A percentile compares a stretch with the other conserved stretches of the same genome.
Conservation (phyloP, 345 rosid species). For the Pelargonium nanum region DNA sequence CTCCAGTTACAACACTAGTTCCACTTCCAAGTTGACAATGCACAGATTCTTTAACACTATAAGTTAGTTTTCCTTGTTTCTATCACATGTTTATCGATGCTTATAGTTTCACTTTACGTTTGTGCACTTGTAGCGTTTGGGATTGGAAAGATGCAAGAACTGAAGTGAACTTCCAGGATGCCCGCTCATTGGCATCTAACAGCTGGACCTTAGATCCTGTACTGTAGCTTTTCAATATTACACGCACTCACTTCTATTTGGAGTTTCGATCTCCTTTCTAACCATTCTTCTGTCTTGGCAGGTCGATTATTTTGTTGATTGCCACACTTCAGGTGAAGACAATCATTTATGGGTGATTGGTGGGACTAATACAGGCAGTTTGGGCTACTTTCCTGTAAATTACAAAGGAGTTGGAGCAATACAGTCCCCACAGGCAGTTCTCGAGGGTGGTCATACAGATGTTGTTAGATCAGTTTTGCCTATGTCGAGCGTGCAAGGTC, state of each 20-base stretch:
- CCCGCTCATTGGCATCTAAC: slow-evolving; percentile 71
- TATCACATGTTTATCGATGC: background rate
- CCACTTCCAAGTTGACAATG: background rate
- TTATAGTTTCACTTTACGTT: background rate
- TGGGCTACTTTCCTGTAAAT: slow-evolving; percentile 77
- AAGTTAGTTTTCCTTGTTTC: background rate
- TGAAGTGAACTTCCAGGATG: slow-evolving; percentile 54
- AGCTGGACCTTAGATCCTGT: slow-evolving; percentile 66
- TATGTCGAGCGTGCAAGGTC: slow-evolving; percentile 32
- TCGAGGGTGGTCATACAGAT: slow-evolving; percentile 69
- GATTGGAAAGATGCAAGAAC: slow-evolving; percentile 60
- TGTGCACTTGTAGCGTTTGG: slow-evolving; percentile 49
- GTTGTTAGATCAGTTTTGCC: slow-evolving; percentile 69
- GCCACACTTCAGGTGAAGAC: slow-evolving; percentile 49
- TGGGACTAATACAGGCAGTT: slow-evolving; percentile 59
- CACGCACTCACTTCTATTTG: background rate
- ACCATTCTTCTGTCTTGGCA: slow-evolving; percentile 20
- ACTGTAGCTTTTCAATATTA: slow-evolving; percentile 3
- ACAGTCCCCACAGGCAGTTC: slow-evolving; percentile 61
- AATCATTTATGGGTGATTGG: slow-evolving; percentile 82
- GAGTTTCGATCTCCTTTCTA: background rate
- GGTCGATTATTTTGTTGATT: slow-evolving; percentile 93
- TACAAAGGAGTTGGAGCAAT: slow-evolving; percentile 31
- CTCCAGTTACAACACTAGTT: background rate
- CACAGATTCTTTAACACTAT: background rate